Evolutionary conservation across 2,329 filamentous ascomycete genomes (phyloP).

Genomic region (Botrytis aclada): DNA sequence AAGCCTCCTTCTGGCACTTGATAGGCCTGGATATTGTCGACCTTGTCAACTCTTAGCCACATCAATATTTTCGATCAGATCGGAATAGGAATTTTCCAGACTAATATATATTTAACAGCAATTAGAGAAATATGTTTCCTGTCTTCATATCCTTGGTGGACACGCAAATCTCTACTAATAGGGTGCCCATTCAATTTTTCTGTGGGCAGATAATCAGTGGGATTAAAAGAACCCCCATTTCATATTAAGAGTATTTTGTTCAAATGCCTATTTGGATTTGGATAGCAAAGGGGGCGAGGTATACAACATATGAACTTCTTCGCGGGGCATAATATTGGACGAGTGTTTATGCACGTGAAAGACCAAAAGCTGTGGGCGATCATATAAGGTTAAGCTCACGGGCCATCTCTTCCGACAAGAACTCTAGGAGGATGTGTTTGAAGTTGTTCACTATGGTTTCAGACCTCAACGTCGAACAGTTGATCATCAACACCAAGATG

Average conservation of each 20-base stretch:
- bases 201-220: not conserved
- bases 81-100: not conserved
- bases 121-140: too few species aligned
- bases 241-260: not conserved
- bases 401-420: not conserved
- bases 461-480: not conserved
- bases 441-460: not conserved
- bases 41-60: too few species aligned
- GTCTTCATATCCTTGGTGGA: too few species aligned
- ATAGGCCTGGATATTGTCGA: not conserved
- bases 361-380: fast-evolving
- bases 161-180: too few species aligned
- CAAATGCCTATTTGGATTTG: not conserved
- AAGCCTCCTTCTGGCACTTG: not conserved
- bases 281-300: not conserved
- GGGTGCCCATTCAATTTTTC: too few species aligned
- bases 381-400: not conserved
- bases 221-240: not conserved
- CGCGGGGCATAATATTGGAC: not conserved
- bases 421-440: not conserved
- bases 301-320: not conserved
- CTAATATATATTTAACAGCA: not conserved
- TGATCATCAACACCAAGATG: not conserved
- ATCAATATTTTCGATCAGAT: not conserved
- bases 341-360: not conserved